These are phyloP conservation scores for Corynascus novoguineensis DNA, from an alignment of 495 filamentous ascomycete species.

Conservation along the genomic window DNA sequence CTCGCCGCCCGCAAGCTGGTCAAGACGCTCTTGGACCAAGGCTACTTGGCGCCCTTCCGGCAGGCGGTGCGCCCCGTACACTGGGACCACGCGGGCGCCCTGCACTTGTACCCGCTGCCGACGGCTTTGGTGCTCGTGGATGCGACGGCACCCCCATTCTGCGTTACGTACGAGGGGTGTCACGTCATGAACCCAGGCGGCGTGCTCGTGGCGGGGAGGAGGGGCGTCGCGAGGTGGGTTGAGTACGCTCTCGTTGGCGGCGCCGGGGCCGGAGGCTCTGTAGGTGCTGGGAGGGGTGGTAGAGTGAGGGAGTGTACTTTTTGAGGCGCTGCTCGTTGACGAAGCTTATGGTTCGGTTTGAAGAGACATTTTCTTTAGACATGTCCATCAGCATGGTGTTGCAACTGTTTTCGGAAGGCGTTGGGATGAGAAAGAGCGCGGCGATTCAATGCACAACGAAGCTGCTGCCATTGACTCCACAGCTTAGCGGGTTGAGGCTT, in stretches of 20 bases:
- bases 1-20: constrained; percentile 72
- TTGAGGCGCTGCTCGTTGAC: constrained; percentile 12
- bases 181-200: constrained; percentile 91
- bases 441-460: too few species aligned
- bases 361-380: too few species aligned
- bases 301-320: constrained; percentile 43
- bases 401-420: too few species aligned
- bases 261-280: background rate
- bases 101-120: constrained; percentile 83
- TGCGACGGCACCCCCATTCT: constrained; percentile 70
- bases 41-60: constrained; percentile 79
- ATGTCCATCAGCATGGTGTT: too few species aligned
- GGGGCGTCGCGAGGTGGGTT: constrained; percentile 68
- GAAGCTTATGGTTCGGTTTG: too few species aligned
- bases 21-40: constrained; percentile 91
- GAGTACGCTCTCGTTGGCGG: constrained; percentile 75
- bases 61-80: constrained; percentile 68
- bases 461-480: too few species aligned
- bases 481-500: too few species aligned
- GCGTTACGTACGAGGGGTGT: constrained; percentile 87
- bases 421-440: too few species aligned
- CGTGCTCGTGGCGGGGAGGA: constrained; percentile 57
- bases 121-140: constrained; percentile 78
- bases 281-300: constrained; percentile 51
- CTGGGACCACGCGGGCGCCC: constrained; percentile 71